Evolutionary conservation across 2,329 filamentous ascomycete species (phyloP), one percentile per base, ranked within the genome.

Genomic region (Arthrobotrys iridis): DNA sequence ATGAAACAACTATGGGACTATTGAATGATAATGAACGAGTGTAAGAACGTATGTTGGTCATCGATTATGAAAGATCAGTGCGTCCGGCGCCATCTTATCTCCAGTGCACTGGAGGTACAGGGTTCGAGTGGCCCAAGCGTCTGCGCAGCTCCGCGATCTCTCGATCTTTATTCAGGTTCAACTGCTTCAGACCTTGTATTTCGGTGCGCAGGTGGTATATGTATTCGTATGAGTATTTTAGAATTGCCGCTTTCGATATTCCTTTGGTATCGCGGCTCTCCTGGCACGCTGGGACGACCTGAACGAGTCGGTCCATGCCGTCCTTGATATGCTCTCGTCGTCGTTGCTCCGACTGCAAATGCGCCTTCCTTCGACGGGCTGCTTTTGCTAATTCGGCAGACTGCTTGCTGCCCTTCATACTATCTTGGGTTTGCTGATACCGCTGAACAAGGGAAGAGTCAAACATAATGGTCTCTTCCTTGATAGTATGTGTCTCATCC

Each of bases 291-390:
- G 79, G 79, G 4, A 80, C 78, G n/a, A 79, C 60, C 13, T 79
- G 76, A 20, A 80, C 77, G 33, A 80, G 71, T n/a, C 77, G 75
- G 46, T 79, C 78, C 79, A 80, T 79, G 8, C 79, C 79, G 55
- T 78, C 74, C 63, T 80, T 80, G 11, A 80, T 80, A 30, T 78
- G 78, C 55, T 79, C 78, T 30, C 79, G 63, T 24, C 79, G 73
- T 43, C 78, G 75, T 65, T 80, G 79, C 57, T 80, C 79, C 15
- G 79, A 80, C 30, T 79, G 78, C 6, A 80, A 63, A 45, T 80
- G 79, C 18, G 78, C 78, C 28, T 78, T 77, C 10, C 79, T 77
- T 28, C 79, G 75, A 43, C 78, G 78, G 10, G 71, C 71, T 41
- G 71, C 71, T 20, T 75, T 75, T 33, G 71, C 71, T 5, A 75